Percentiles rank a stretch among this genome's conserved stretches.
Conservation (phyloP, 2,329 filamentous ascomycete species). For the Orbilia ellipsospora region DNA sequence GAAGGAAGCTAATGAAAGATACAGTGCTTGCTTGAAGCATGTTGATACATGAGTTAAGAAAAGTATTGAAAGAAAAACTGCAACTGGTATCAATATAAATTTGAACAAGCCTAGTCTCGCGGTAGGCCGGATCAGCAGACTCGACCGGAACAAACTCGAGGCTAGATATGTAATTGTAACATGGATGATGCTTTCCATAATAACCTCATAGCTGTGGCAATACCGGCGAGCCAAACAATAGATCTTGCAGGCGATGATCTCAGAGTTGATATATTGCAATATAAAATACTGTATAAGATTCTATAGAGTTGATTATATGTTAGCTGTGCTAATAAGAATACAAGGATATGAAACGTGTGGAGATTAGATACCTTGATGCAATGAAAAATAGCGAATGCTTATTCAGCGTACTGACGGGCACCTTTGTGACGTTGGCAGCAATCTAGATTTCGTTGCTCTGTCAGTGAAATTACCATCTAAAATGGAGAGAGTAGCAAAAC, state of each 20-base stretch:
- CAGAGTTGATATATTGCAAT: slow-evolving; percentile 21
- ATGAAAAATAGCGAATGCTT: not conserved
- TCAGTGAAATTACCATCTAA: too few species aligned
- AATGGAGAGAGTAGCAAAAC: not conserved
- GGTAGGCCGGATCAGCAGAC: too few species aligned
- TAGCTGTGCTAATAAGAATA: not conserved
- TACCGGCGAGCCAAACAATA: slow-evolving; percentile 20
- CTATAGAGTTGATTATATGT: slow-evolving; percentile 5
- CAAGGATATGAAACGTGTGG: too few species aligned
- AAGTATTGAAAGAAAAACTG: too few species aligned
- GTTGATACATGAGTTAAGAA: not conserved
- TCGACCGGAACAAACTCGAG: not conserved
- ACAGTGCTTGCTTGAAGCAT: slow-evolving; percentile 36
- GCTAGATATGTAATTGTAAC: slow-evolving; percentile 1
- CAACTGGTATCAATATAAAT: not conserved
- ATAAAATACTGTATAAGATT: slow-evolving; percentile 17
- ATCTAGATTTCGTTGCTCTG: not conserved
- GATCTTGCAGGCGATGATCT: slow-evolving; percentile 8
- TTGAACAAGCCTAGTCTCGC: too few species aligned
- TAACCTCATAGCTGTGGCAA: slow-evolving; percentile 14
- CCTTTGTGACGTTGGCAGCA: not conserved
- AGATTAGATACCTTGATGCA: not conserved
- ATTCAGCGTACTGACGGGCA: not conserved
- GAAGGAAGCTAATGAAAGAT: slow-evolving; percentile 75
- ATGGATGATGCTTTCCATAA: slow-evolving; percentile 18